A percentile compares a stretch with the other conserved stretches of the same genome.
Conservation (phyloP, 176 grass and related monocot species). For the Secale cereale region DNA sequence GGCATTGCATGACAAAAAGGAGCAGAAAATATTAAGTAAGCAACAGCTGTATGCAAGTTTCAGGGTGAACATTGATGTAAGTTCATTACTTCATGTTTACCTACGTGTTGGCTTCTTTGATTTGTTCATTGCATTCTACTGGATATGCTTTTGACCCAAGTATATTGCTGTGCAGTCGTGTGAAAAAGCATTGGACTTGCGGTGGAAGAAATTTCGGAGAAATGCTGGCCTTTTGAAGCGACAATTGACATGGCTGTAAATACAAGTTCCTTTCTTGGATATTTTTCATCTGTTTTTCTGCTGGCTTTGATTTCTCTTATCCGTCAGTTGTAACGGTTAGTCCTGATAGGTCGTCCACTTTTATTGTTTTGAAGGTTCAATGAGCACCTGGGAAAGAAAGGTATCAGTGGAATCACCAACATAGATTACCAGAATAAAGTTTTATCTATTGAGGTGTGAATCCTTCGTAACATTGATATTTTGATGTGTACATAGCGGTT, state of each 20-base stretch:
- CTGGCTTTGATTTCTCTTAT: background rate
- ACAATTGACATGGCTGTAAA: constrained; percentile 88
- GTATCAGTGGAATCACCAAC: constrained; percentile 79
- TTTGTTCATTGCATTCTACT: background rate
- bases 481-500: background rate
- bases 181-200: constrained; percentile 62
- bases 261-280: constrained; percentile 21
- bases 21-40: constrained; percentile 60
- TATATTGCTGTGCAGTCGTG: constrained; percentile 52
- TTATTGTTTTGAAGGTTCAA: constrained; percentile 63
- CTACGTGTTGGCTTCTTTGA: background rate
- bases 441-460: constrained; percentile 76
- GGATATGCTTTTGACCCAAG: constrained; percentile 11
- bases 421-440: constrained; percentile 68
- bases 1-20: constrained; percentile 56
- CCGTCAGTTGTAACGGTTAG: background rate
- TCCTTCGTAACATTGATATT: background rate
- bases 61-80: constrained; percentile 76
- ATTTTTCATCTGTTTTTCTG: background rate
- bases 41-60: constrained; percentile 60
- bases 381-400: constrained; percentile 89
- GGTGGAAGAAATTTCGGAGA: constrained; percentile 82
- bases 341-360: constrained; percentile 6
- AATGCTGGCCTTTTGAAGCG: constrained; percentile 80
- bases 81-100: constrained; percentile 5